Conservation (phyloP, 2,329 filamentous ascomycete genomes). For the Akanthomyces muscarius region DNA sequence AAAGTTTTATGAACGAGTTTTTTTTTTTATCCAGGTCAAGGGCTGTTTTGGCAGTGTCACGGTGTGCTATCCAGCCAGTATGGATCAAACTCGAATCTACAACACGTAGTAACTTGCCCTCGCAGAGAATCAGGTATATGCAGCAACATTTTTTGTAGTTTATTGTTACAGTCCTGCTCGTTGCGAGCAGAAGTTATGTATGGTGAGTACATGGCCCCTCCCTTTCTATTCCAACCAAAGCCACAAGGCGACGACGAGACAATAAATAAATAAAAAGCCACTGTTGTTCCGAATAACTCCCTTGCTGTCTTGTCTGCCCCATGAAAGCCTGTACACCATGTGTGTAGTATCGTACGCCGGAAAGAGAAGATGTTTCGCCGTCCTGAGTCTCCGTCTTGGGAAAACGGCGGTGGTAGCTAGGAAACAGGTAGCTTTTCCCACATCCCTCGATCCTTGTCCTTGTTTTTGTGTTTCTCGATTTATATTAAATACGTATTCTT, state of each 20-base stretch:
- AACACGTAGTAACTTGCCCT: neutral
- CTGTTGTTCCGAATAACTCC: neutral
- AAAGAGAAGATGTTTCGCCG: neutral
- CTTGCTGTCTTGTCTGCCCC: neutral
- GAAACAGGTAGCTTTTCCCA: too few relatives aligned
- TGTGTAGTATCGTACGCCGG: neutral
- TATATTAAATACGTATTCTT: neutral
- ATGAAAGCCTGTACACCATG: neutral
- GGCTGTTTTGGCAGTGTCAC: neutral
- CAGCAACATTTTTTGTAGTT: neutral
- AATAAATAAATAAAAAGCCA: neutral
- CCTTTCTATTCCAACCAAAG: neutral
- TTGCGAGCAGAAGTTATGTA: constrained; percentile 2
- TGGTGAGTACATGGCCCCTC: neutral
- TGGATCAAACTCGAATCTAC: too few relatives aligned
- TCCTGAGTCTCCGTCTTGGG: neutral
- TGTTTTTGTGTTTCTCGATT: neutral
- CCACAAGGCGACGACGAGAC: neutral
- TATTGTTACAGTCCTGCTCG: constrained; percentile 15
- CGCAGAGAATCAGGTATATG: neutral
- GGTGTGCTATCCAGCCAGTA: neutral
- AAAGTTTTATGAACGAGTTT: neutral
- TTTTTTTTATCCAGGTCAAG: neutral
- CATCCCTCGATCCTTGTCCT: neutral
- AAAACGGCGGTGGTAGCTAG: neutral